Base-by-base conservation (phyloP, 192 early-diverging fungal genomes). In the Spizellomyces punctatus region DNA sequence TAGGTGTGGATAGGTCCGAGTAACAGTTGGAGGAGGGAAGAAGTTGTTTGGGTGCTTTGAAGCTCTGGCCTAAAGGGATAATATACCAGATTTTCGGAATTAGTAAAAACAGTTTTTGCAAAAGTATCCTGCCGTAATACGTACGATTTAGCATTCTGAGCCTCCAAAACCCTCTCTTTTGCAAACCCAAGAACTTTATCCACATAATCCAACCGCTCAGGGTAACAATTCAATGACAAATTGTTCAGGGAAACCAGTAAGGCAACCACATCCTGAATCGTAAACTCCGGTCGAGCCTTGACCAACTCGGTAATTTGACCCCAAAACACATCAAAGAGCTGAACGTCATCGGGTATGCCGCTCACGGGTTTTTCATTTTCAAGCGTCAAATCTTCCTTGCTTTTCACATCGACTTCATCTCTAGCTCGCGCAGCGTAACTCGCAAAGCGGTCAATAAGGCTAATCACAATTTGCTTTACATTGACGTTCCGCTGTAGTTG, bases 251-350 rank as follows among this genome's bases (percentile, higher is more conserved):
- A 92, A 9, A 91, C 91, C 48, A 96, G 80, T 55, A 99, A 84
- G 0, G 94, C 92, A 46, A 93, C 92, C n/a, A 95, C 86, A 67
- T 99, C 96, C 71, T 94, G 90, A 44, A 98, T 89, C 6, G 90
- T 87, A 8, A 99, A 88, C 76, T 99, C 96, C 5, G 93, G 93
- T 21, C 96, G 89, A 46, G 89, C 89, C 81, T 90, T 91, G 49
- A 99, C 91, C 42, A 98, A 86, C 49, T 93, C 89, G 41, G 91
- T 91, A 69, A 99, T 92, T 76, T 99, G 96, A 42, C 77, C 82
- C 98, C 98, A 99, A 78, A 99, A 99, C 42, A 98, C 93, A 60
- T 93, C 93, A 85, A 99, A 99, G 16, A 99, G 81, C 57, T 89
- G 84, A 17, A 94, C 90, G 71, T 94, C 92, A 45, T 92, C 88